Evolutionary conservation across 202 grass and related monocot species (phyloP).

Genomic region (Schoenoplectus tabernaemontani): DNA sequence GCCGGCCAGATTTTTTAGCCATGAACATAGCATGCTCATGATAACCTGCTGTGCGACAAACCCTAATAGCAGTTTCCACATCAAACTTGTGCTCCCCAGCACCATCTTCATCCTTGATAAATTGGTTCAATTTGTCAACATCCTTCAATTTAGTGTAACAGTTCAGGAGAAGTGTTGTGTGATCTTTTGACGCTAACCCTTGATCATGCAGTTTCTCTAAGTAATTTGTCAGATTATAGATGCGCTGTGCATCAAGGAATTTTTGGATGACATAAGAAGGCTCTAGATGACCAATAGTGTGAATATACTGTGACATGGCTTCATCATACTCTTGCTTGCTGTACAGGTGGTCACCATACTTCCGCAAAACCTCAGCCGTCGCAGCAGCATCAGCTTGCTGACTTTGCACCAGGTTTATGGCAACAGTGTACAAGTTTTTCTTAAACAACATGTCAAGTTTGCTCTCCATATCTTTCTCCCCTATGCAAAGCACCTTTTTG

Average conservation of each 20-base stretch:
- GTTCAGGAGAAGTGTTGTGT: conserved; percentile 90
- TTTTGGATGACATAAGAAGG: conserved; percentile 98
- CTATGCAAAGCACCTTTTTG: conserved; percentile 83
- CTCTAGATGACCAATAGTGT: conserved; percentile 92
- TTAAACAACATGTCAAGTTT: conserved; percentile 98
- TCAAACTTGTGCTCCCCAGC: conserved; percentile 90
- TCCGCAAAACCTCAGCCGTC: conserved; percentile 81
- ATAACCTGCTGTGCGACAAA: conserved; percentile 87
- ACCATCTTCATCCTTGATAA: conserved; percentile 84
- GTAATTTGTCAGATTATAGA: conserved; percentile 94
- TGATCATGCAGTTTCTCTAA: conserved; percentile 91
- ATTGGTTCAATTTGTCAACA: conserved; percentile 67
- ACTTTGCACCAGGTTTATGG: conserved; percentile 88
- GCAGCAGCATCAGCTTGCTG: conserved; percentile 93
- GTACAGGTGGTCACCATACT: conserved; percentile 96
- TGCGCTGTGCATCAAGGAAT: conserved; percentile 91
- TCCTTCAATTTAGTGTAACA: conserved; percentile 98
- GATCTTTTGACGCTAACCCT: conserved; percentile 87
- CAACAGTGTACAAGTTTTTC: conserved; percentile 93
- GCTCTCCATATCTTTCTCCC: conserved; percentile 99
- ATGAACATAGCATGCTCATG: conserved; percentile 98
- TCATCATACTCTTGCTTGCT: conserved; percentile 93
- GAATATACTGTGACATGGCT: conserved; percentile 92
- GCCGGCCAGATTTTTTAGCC: conserved; percentile 83
- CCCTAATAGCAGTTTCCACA: conserved; percentile 97